These are phyloP conservation scores for Zygnema circumcarinatum DNA, from an alignment of 139 green algal genomes.

Conservation along the genomic window DNA sequence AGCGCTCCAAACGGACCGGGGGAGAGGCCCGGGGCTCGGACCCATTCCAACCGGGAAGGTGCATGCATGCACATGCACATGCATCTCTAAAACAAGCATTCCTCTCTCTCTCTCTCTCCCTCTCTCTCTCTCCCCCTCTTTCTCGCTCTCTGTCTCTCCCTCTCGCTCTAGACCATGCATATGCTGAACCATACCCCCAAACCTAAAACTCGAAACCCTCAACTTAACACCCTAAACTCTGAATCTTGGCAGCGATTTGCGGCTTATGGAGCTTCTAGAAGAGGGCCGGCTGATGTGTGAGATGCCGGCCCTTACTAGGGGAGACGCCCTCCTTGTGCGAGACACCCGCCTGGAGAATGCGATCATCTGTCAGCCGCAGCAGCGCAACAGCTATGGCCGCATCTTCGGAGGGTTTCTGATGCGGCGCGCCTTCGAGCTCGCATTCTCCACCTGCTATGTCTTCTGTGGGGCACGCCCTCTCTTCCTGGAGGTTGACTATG, in stretches of 20 bases:
- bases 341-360: slow-evolving; percentile 69
- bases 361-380: slow-evolving; percentile 84
- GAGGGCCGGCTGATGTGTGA: slow-evolving; percentile 40
- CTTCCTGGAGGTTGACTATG: slow-evolving; percentile 69
- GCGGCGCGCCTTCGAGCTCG: slow-evolving; percentile 85
- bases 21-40: background rate
- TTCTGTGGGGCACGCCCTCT: slow-evolving; percentile 73
- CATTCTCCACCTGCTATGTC: slow-evolving; percentile 80
- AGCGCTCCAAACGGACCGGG: background rate
- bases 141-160: too few relatives aligned
- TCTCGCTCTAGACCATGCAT: too few relatives aligned
- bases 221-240: too few relatives aligned
- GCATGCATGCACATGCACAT: too few relatives aligned
- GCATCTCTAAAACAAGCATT: too few relatives aligned
- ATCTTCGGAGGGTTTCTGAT: slow-evolving; percentile 90
- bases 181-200: too few relatives aligned
- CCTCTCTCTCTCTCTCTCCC: too few relatives aligned
- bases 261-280: slow-evolving; percentile 6
- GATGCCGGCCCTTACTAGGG: slow-evolving; percentile 26
- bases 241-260: too few relatives aligned
- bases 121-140: too few relatives aligned
- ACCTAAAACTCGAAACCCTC: too few relatives aligned
- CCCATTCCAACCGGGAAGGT: too few relatives aligned
- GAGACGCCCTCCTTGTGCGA: slow-evolving; percentile 37
- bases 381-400: slow-evolving; percentile 66